Evolutionary conservation across 1,284 basidiomycete genomes (phyloP), one percentile per base, ranked within the genome.

Genomic region (Ceratobasidium sp.): DNA sequence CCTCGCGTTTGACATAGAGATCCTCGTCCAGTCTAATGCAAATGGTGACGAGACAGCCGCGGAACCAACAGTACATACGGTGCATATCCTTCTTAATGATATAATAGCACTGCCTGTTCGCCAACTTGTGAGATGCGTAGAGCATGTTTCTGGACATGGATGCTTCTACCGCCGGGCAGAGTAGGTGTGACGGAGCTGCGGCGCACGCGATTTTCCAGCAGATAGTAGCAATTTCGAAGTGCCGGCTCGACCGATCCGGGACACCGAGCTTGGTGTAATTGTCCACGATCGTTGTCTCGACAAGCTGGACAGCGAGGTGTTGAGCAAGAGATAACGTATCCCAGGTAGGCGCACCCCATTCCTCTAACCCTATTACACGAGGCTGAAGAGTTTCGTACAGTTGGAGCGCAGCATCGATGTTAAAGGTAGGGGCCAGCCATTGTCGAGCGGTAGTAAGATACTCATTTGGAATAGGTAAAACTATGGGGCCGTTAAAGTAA

Each of bases 301-400:
- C 44, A 2, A 64, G 12, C 12, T 20, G n/a, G 12, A 18, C 8
- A 14, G 60, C 30, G 8, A 64, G 38, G 20, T 23, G 64, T 48
- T 66, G 64, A 6, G 64, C 16, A 8, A 66, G n/a, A 6, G 64
- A 66, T 6, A 66, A 23, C 18, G 64, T 66, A 27, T 48, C n/a
- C 64, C 64, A 66, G 18, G 64, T 66, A 8, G 64, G 64, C n/a
- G 64, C 38, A 2, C 64, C 64, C 64, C 64, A 66, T 23, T 66
- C 38, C 18, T 38, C 23, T 14, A 41, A 18, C 2, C 38, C 12
- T 14, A 23, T 44, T 7, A n/a, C n/a, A 66, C 23, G 6, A 14
- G 64, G n/a, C 14, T 46, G 20, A 23, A 46, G 8, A 6, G n/a
- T 44, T 7, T 23, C 14, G n/a, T 66, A 46, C 7, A n/a, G 5